Evolutionary conservation across 768 basidiomycete genomes (phyloP), one percentile per base, ranked within the genome.

Genomic region (Guyanaporus albipodus): DNA sequence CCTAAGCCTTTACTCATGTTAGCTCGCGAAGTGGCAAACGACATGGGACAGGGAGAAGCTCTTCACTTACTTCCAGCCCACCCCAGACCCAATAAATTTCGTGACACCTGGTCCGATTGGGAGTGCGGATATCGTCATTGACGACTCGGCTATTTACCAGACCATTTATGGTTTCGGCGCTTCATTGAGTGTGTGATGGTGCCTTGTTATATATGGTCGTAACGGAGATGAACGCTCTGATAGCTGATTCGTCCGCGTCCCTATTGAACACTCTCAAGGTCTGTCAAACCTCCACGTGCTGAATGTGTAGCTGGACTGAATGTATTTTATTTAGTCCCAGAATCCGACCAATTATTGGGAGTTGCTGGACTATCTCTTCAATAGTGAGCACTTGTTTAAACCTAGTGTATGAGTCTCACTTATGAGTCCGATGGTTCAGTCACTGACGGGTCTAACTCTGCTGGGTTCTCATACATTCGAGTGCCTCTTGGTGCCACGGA

Each of bases 401-500:
- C 2, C 8, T 29, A 14, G 34, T 17, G 7, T 19, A 14, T 4
- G 5, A 11, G 14, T 21, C 12, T 22, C 24, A 2, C 37, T 54
- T 26, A 50, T 42, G 6, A 15, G 22, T 29, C 22, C 18, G 35
- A 35, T n/a, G 21, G 8, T 28, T 10, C 27, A 76, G 75, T 80
- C 14, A 75, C 76, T 1, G 79, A 88, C 59, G 80, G 73, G 1
- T 74, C 75, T 10, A 70, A 78, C 45, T 72, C 77, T 6, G 85
- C 87, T 22, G 87, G 85, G 2, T 66, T 89, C 42, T 80, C 79
- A 34, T 85, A 83, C 55, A 65, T 89, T 39, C 78, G 87, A 9
- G 70, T 88, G 31, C 77, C 86, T 0, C 71, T 89, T 12, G 87
- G 87, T 12, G 82, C 87, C 4, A 77, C 83, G 4, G 87, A 88